phyloP scores from a whole-genome alignment of 441 rosid species.

The Erodium trifolium region DNA sequence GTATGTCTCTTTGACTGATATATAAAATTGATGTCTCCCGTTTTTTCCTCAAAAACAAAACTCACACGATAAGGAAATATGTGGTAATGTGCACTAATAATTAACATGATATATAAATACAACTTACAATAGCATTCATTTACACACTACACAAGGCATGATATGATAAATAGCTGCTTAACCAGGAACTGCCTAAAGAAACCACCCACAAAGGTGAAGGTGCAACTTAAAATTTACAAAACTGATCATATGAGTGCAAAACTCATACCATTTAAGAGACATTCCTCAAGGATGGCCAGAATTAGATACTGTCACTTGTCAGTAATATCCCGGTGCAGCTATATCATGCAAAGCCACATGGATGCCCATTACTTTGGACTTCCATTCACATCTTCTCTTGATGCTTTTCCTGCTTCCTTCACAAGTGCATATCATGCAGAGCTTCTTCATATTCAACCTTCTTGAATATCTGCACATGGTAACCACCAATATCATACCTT shows the following conservation, averaged over 20 bases:
- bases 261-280: conserved; percentile 13
- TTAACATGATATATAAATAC: not conserved
- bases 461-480: conserved; percentile 29
- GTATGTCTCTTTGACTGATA: too few relatives aligned
- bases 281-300: conserved; percentile 17
- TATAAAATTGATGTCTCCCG: too few relatives aligned
- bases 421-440: not conserved
- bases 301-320: not conserved
- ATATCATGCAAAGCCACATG: conserved; percentile 13
- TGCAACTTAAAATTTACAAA: conserved; percentile 29
- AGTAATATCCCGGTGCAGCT: conserved; percentile 1
- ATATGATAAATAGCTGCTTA: conserved; percentile 18
- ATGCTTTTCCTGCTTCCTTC: not conserved
- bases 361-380: conserved; percentile 9
- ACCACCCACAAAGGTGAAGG: conserved; percentile 5
- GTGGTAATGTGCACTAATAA: not conserved
- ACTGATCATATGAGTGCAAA: conserved; percentile 28
- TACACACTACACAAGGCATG: conserved; percentile 16
- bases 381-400: conserved; percentile 11
- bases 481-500: conserved; percentile 1
- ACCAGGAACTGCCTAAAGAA: conserved; percentile 5
- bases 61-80: too few relatives aligned
- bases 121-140: conserved; percentile 12
- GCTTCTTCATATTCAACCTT: conserved; percentile 21
- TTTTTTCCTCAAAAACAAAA: too few relatives aligned